Percentiles rank a stretch among this genome's conserved stretches.
Evolutionary conservation across 1,284 basidiomycete species (phyloP).

Genomic region (Naganishia liquefaciens): DNA sequence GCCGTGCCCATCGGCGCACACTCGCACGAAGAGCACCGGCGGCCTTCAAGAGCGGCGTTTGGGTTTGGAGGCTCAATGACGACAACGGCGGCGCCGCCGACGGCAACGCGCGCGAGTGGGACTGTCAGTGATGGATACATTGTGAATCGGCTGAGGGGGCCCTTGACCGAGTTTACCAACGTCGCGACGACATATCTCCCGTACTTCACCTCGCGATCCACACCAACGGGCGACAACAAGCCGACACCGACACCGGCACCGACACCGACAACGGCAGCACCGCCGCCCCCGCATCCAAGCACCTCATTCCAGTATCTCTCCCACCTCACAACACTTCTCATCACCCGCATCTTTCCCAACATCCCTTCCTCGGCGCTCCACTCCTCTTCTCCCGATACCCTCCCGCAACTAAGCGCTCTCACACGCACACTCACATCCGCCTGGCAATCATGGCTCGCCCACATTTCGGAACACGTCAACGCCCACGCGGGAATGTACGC

Average conservation of each 20-base stretch:
- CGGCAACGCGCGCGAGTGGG: neutral
- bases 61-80: neutral
- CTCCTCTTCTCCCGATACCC: neutral
- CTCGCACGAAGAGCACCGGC: no score
- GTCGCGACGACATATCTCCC: constrained; percentile 19
- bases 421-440: neutral
- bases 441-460: constrained; percentile 9
- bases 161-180: constrained; percentile 9
- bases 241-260: no score
- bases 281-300: constrained; percentile 1
- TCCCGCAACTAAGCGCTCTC: constrained; percentile 1
- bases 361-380: neutral
- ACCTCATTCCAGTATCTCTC: constrained; percentile 15
- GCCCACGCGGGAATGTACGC: constrained; percentile 18
- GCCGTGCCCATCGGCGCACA: constrained; percentile 13
- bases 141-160: constrained; percentile 12
- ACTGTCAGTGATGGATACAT: constrained; percentile 17
- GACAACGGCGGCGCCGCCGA: neutral
- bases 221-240: no score
- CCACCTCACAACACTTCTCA: constrained; percentile 14
- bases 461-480: constrained; percentile 17
- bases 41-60: neutral
- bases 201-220: constrained; percentile 8
- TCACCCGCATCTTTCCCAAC: constrained; percentile 6
- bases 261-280: no score